Base-by-base conservation (phyloP, 78 protist species). In the Corallochytrium limacisporum region DNA sequence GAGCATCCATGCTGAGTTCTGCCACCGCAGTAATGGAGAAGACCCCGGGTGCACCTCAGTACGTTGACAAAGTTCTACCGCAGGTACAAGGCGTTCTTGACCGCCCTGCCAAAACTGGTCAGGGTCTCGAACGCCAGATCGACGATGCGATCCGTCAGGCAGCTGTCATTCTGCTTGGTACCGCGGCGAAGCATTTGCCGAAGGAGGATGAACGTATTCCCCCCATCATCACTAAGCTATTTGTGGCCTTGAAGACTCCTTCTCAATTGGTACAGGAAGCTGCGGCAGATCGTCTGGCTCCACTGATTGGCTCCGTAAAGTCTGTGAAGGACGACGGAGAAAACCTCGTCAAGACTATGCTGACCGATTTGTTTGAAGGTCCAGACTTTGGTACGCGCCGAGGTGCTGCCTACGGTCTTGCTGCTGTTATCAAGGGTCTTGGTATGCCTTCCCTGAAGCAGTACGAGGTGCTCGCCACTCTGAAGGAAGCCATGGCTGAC, bases 331-430 rank as follows among this genome's bases (percentile, higher is more conserved):
- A 18, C 31, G 5, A 13, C 12, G 33, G 24, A 3, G 70, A n/a
- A 3, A 39, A 1, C 3, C 59, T 48, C 1, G 26, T 37, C 32
- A 6, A 43, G 2, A 22, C 9, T 20, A 20, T 71, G 62, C 22
- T 42, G 43, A 1, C n/a, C 42, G 3, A 28, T 69, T 0, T 66
- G 50, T 48, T 54, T 28, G 53, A 38, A 0, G 67, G 67, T 24
- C 31, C 20, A 5, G 2, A 31, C 37, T 76, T 55, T 62, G 68
- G 62, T 20, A 60, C 26, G 61, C 68, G 82, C 55, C 70, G 79
- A 29, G 86, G 96, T 15, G 89, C 90, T 1, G 93, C 92, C 8
- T 86, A 71, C 43, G 97, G 94, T 33, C 60, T 88, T 4, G 97
- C 89, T 0, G 93, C 88, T 42, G 35, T 86, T 9, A 87, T 88